Conservation (phyloP, 495 filamentous ascomycete species). For the Aspergillus affinis region DNA sequence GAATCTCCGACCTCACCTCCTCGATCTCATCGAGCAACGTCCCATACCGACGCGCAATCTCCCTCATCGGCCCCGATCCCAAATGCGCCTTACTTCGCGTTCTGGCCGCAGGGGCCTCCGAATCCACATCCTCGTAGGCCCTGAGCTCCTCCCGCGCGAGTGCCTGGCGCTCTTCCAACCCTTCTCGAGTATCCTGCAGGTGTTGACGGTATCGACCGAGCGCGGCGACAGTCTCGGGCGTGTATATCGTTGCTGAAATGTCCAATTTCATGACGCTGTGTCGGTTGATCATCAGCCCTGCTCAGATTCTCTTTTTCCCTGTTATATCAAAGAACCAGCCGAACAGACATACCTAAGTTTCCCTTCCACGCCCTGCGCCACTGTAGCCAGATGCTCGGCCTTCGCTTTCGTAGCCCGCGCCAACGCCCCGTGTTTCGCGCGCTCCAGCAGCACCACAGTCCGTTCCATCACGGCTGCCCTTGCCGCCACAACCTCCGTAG, state of each 20-base stretch:
- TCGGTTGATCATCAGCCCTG: not conserved
- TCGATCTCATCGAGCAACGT: constrained; percentile 53
- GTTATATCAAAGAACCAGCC: too few relatives aligned
- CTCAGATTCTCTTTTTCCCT: not conserved
- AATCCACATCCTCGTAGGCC: constrained; percentile 50
- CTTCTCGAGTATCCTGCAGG: constrained; percentile 48
- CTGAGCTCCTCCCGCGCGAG: constrained; percentile 50
- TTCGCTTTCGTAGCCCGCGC: constrained; percentile 54
- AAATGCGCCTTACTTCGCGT: constrained; percentile 18
- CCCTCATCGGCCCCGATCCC: constrained; percentile 50
- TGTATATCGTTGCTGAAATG: constrained; percentile 50
- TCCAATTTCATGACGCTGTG: constrained; percentile 43
- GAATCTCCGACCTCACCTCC: constrained; percentile 57
- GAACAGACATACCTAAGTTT: constrained; percentile 48
- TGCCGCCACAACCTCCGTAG: constrained; percentile 35
- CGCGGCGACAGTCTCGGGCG: constrained; percentile 55
- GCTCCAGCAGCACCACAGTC: constrained; percentile 50
- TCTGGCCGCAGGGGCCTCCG: constrained; percentile 3
- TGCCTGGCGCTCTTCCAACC: constrained; percentile 46
- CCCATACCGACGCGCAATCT: constrained; percentile 62
- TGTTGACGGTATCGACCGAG: constrained; percentile 56
- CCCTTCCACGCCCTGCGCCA: constrained; percentile 53
- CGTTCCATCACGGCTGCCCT: constrained; percentile 38
- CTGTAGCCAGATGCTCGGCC: constrained; percentile 58
- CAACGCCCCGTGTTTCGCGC: constrained; percentile 64